Evolutionary conservation across 129 eudicot genomes (phyloP).

Genomic region (Flaveria trinervia): DNA sequence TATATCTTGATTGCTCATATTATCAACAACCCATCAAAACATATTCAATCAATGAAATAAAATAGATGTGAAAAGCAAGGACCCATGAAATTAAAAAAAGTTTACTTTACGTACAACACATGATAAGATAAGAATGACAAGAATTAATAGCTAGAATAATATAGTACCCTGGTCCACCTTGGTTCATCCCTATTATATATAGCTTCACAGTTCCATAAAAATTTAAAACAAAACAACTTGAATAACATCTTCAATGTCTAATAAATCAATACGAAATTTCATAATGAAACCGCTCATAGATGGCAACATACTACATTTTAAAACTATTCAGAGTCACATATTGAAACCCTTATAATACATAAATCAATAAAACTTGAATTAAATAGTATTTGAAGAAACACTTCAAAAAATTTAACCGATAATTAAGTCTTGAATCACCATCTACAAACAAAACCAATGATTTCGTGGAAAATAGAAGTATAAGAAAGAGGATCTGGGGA

Average conservation of each 20-base stretch:
- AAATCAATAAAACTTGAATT: too few relatives aligned
- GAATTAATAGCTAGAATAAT: constrained; percentile 83
- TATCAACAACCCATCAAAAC: too few relatives aligned
- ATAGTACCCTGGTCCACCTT: constrained; percentile 94
- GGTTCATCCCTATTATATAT: constrained; percentile 68
- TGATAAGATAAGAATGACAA: constrained; percentile 85
- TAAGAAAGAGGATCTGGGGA: too few relatives aligned
- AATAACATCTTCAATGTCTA: not conserved
- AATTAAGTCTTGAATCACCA: too few relatives aligned
- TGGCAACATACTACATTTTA: too few relatives aligned
- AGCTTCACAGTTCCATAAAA: constrained; percentile 24
- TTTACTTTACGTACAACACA: constrained; percentile 82
- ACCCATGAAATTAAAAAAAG: constrained; percentile 1
- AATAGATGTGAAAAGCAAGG: not conserved
- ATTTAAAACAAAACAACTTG: not conserved
- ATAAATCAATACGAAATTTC: constrained; percentile 65
- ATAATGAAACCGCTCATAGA: constrained; percentile 68
- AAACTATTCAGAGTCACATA: too few relatives aligned
- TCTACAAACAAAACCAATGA: too few relatives aligned
- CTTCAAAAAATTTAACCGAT: too few relatives aligned
- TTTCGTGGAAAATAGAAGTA: too few relatives aligned
- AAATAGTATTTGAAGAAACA: too few relatives aligned
- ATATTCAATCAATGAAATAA: not conserved
- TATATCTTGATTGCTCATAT: too few relatives aligned
- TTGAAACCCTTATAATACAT: too few relatives aligned